Conservation (phyloP, 164 flowering plant genomes). For the Berberis thunbergii region DNA sequence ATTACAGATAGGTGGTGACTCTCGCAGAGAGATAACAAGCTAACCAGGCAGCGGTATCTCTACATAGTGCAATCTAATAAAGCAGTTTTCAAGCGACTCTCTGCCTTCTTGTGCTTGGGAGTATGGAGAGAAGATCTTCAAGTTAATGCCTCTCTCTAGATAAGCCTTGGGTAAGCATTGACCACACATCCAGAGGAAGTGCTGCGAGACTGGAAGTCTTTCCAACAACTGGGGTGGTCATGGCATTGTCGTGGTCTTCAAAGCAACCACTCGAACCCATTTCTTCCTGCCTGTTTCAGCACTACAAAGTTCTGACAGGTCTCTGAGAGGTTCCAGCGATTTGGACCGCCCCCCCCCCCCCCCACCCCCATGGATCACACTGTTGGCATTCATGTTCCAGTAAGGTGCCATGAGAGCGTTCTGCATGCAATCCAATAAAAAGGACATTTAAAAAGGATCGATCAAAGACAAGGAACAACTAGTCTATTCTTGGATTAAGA, state of each 20-base stretch:
- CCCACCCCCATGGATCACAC: constrained; percentile 32
- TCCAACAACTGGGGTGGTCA: constrained; percentile 25
- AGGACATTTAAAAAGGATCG: neutral
- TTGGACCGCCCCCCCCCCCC: no score
- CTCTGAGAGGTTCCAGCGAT: constrained; percentile 18
- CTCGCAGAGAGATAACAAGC: no score
- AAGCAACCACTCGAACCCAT: constrained; percentile 31
- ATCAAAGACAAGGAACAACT: neutral
- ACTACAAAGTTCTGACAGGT: constrained; percentile 26
- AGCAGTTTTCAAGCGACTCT: no score
- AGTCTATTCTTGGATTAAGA: neutral
- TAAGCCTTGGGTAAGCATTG: constrained; percentile 21
- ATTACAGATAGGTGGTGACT: no score
- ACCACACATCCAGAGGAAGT: constrained; percentile 24
- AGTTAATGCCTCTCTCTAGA: constrained; percentile 16
- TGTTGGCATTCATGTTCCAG: constrained; percentile 49
- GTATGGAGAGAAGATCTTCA: no score
- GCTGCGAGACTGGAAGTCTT: constrained; percentile 29
- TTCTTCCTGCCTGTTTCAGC: constrained; percentile 21
- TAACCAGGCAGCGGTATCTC: no score
- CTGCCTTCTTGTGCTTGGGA: no score
- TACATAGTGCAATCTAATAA: no score
- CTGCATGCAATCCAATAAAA: constrained; percentile 18
- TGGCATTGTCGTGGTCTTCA: constrained; percentile 27
- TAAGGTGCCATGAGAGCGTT: constrained; percentile 49